Percentiles rank a stretch among this genome's conserved stretches.
Conservation (phyloP, 139 green algal genomes). For the Chlorokybus atmophyticus region DNA sequence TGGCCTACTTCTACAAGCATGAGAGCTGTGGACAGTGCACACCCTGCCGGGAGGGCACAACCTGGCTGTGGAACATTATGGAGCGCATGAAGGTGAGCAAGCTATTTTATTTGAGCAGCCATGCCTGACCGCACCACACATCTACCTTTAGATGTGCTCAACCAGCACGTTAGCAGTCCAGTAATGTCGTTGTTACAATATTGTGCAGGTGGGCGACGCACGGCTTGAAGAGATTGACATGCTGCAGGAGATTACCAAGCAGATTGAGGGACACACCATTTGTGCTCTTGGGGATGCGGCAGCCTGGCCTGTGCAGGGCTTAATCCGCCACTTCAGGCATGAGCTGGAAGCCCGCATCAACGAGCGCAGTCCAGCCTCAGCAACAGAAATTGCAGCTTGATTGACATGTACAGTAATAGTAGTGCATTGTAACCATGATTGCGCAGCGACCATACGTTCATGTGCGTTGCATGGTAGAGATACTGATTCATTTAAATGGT, state of each 20-base stretch:
- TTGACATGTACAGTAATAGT: too few relatives aligned
- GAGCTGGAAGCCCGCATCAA: constrained; percentile 54
- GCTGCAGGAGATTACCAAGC: constrained; percentile 92
- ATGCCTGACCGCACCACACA: too few relatives aligned
- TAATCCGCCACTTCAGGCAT: constrained; percentile 91
- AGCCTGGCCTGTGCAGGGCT: constrained; percentile 86
- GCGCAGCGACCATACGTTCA: too few relatives aligned
- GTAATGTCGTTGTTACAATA: constrained; percentile 5
- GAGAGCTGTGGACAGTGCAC: constrained; percentile 97
- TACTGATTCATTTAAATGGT: too few relatives aligned
- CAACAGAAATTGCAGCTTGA: too few relatives aligned
- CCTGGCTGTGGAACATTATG: constrained; percentile 59
- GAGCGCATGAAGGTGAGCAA: constrained; percentile 23
- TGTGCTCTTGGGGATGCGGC: constrained; percentile 93
- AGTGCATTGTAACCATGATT: too few relatives aligned
- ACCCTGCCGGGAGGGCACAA: constrained; percentile 88
- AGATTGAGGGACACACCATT: constrained; percentile 93
- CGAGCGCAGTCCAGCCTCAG: too few relatives aligned
- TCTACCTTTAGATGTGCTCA: background rate
- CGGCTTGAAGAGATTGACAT: constrained; percentile 96
- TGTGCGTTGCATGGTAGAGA: too few relatives aligned
- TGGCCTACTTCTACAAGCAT: constrained; percentile 99
- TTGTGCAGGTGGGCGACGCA: constrained; percentile 53
- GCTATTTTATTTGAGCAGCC: background rate
- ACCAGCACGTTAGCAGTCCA: background rate